Evolutionary conservation across 176 grass and related monocot genomes (phyloP), one percentile per base, ranked within the genome.

Genomic region (Urochloa ruziziensis): DNA sequence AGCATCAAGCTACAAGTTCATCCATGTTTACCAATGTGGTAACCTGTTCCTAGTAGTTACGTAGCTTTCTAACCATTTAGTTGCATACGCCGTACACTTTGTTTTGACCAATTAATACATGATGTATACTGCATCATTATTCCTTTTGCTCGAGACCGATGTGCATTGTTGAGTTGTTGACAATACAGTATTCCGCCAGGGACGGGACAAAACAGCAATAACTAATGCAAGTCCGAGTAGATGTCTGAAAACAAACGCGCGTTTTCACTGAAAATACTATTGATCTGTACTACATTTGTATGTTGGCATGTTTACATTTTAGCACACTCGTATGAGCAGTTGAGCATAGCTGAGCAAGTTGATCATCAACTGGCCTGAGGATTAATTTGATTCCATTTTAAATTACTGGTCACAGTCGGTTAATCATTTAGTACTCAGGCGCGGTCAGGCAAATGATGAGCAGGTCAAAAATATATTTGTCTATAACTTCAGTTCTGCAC

Each of bases 281-380:
- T 65, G 59, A 34, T 79, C 59, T 15, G 42, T 49, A n/a, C 32
- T 79, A 49, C 5, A 49, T 5, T 21, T 23, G 51, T 53, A 58
- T 64, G 19, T 11, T 64, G 2, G 59, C 59, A 10, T 21, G 29
- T 47, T 14, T 18, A 78, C 37, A 78, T 63, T 77, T 25, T 19
- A 79, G n/a, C 44, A 35, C 43, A 66, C 43, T 12, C 33, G 33
- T 56, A 30, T 36, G 53, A 33, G 23, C 67, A 32, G 62, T 64
- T 35, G 62, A 9, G 29, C 60, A 32, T n/a, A 44, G 57, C 60
- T 62, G 30, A 44, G 52, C 14, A 73, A 72, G 24, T 70, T 49
- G 30, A 81, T 32, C 79, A 81, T 32, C 79, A 43, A 59, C 36
- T 82, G 52, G 40, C n/a, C n/a, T n/a, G n/a, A 35, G 33, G 61